Conservation (phyloP, 768 basidiomycete genomes). For the Agaricus sinodeliciosus region DNA sequence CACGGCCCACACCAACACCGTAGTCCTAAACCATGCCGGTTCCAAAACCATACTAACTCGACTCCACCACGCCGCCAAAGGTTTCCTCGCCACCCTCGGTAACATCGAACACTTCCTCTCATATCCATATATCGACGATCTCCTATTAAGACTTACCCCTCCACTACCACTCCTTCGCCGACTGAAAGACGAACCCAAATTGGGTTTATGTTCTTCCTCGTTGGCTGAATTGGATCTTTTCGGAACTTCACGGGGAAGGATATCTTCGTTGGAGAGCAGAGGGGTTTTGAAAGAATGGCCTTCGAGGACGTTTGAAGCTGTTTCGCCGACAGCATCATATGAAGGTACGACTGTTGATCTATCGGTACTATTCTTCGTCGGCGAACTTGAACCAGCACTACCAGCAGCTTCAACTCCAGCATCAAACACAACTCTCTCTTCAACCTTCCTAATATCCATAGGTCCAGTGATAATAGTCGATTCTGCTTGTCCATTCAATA, state of each 20-base stretch:
- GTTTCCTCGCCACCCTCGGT: constrained; percentile 49
- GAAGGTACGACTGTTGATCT: constrained; percentile 4
- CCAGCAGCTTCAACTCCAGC: constrained; percentile 23
- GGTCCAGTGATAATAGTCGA: constrained; percentile 13
- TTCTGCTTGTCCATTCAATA: background rate
- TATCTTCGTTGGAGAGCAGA: background rate
- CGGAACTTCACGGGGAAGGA: background rate
- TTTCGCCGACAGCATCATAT: constrained; percentile 4
- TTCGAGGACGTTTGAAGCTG: background rate
- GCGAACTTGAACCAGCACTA: constrained; percentile 7
- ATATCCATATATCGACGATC: constrained; percentile 40
- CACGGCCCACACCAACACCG: constrained; percentile 68
- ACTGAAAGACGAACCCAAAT: too few species aligned
- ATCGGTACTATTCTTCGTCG: constrained; percentile 5
- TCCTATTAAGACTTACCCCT: constrained; percentile 16
- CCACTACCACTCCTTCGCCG: constrained; percentile 12
- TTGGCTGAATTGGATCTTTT: background rate
- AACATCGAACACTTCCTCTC: constrained; percentile 34
- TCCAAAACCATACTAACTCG: constrained; percentile 64
- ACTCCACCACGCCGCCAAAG: constrained; percentile 63
- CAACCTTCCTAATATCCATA: constrained; percentile 10
- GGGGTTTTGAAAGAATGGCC: constrained; percentile 5
- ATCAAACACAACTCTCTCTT: constrained; percentile 27
- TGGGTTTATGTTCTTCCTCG: too few species aligned
- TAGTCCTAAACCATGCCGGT: constrained; percentile 72